Evolutionary conservation across 768 basidiomycete genomes (phyloP).

Genomic region (Podaxis sp.): DNA sequence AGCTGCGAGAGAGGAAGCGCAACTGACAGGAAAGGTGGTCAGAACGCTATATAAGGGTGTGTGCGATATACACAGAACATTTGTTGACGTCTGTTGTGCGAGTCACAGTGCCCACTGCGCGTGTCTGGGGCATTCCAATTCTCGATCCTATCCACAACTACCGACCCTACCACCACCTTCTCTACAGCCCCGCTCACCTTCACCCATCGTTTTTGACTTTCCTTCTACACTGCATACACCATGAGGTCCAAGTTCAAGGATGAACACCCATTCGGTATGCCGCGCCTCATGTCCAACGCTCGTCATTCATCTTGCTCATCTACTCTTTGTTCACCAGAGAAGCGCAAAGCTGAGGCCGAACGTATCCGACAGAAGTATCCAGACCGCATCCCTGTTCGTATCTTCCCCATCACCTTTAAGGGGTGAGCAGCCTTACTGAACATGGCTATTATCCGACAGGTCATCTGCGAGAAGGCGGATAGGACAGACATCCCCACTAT

Average conservation of each 20-base stretch:
- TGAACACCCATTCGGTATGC: conserved; percentile 96
- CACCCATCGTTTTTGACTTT: conserved; percentile 2
- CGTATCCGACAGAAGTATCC: conserved; percentile 98
- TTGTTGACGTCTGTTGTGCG: conserved; percentile 39
- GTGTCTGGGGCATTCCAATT: conserved; percentile 38
- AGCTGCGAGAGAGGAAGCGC: neutral
- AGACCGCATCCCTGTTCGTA: conserved; percentile 93
- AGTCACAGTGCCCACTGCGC: conserved; percentile 34
- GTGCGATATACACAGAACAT: conserved; percentile 14
- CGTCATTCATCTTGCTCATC: conserved; percentile 33
- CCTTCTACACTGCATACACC: conserved; percentile 20
- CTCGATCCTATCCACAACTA: conserved; percentile 20
- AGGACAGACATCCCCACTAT: conserved; percentile 98
- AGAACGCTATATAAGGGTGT: conserved; percentile 9
- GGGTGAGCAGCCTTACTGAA: neutral
- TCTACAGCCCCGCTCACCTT: conserved; percentile 10
- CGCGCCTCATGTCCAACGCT: conserved; percentile 15
- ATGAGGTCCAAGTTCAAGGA: conserved; percentile 99
- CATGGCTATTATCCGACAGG: conserved; percentile 46
- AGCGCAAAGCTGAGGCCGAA: conserved; percentile 99
- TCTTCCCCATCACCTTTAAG: conserved; percentile 5
- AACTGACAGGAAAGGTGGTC: neutral
- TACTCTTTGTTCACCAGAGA: conserved; percentile 59
- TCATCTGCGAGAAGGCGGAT: conserved; percentile 99
- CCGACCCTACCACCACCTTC: conserved; percentile 18